Evolutionary conservation across 2,329 filamentous ascomycete species (phyloP).

Genomic region (Chaetothyriales sp.): DNA sequence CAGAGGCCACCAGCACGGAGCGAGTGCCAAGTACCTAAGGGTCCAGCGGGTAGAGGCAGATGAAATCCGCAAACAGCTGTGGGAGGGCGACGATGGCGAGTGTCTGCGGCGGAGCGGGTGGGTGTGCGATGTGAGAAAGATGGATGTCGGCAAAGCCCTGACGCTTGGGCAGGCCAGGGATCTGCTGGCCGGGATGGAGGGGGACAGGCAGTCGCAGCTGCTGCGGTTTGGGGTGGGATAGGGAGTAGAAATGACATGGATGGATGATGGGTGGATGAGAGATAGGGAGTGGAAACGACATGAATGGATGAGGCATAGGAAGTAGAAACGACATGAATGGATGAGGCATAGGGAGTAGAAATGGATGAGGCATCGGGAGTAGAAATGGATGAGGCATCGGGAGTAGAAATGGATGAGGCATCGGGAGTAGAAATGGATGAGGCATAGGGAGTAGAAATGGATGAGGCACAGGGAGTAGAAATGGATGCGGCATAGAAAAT

Average conservation of each 20-base stretch:
- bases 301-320: no score
- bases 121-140: conserved; percentile 15
- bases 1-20: conserved; percentile 34
- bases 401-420: no score
- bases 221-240: conserved; percentile 4
- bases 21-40: conserved; percentile 32
- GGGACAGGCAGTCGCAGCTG: conserved; percentile 5
- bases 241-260: no score
- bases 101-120: conserved; percentile 12
- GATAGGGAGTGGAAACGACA: no score
- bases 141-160: conserved; percentile 14
- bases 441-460: neutral
- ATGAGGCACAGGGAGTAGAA: no score
- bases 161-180: conserved; percentile 6
- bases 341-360: no score
- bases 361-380: no score
- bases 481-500: no score
- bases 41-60: conserved; percentile 24
- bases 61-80: conserved; percentile 25
- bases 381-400: no score
- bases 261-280: neutral
- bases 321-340: no score
- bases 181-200: conserved; percentile 9
- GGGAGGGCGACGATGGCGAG: conserved; percentile 16
- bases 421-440: neutral